Evolutionary conservation across 2,329 filamentous ascomycete genomes (phyloP).

Genomic region (Phialophora chinensis): DNA sequence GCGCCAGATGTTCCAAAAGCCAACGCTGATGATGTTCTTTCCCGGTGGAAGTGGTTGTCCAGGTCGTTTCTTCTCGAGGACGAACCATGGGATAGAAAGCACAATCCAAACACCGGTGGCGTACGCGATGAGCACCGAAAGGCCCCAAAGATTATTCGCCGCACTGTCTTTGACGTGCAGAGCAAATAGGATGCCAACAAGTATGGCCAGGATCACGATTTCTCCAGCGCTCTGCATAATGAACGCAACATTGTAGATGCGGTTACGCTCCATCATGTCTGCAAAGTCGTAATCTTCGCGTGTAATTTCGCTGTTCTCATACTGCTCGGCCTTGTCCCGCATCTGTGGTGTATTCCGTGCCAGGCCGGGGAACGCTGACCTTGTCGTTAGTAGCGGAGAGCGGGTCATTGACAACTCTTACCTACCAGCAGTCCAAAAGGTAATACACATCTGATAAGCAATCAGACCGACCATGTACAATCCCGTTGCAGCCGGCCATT

Average conservation of each 20-base stretch:
- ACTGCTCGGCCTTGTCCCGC: conserved; percentile 57
- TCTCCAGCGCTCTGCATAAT: conserved; percentile 68
- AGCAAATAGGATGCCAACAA: conserved; percentile 68
- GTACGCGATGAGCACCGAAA: conserved; percentile 70
- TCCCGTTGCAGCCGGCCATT: conserved; percentile 66
- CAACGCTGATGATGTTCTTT: conserved; percentile 60
- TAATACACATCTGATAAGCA: conserved; percentile 69
- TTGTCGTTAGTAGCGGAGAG: not conserved
- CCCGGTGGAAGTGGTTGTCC: conserved; percentile 59
- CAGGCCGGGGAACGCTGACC: conserved; percentile 62
- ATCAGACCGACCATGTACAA: conserved; percentile 72
- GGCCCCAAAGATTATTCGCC: conserved; percentile 69
- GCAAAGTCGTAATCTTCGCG: conserved; percentile 65
- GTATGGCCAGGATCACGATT: conserved; percentile 66
- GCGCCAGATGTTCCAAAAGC: conserved; percentile 66
- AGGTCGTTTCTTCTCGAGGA: conserved; percentile 67
- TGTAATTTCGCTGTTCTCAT: conserved; percentile 59
- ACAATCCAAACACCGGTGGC: conserved; percentile 68
- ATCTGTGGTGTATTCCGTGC: conserved; percentile 61
- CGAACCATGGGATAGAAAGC: conserved; percentile 70
- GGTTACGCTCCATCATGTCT: conserved; percentile 68
- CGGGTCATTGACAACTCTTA: not conserved
- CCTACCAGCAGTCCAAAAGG: conserved; percentile 67
- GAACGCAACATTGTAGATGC: conserved; percentile 68
- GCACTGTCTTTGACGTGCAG: conserved; percentile 64